Evolutionary conservation across 495 filamentous ascomycete species (phyloP).

Genomic region (Hypoxylon crocopeplum): DNA sequence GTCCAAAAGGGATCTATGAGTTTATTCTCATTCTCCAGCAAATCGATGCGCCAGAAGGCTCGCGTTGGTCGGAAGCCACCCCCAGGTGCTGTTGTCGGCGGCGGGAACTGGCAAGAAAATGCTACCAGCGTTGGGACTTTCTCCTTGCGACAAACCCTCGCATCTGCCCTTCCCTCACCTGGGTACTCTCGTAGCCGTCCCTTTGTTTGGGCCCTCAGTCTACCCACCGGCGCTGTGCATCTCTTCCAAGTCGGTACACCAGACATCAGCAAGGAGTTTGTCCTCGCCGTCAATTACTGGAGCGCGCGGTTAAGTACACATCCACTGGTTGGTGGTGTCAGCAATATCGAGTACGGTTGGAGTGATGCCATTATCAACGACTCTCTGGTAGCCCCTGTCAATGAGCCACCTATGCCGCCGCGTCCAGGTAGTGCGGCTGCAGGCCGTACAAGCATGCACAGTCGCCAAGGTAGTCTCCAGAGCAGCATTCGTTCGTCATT

Average conservation of each 20-base stretch:
- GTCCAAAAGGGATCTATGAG: slow-evolving; percentile 96
- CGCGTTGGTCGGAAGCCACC: slow-evolving; percentile 53
- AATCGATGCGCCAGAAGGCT: slow-evolving; percentile 72
- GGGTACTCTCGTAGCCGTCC: slow-evolving; percentile 91
- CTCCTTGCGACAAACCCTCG: slow-evolving; percentile 89
- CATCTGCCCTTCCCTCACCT: slow-evolving; percentile 84
- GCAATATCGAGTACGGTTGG: slow-evolving; percentile 98
- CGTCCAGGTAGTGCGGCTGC: slow-evolving; percentile 53
- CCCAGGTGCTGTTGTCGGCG: slow-evolving; percentile 69
- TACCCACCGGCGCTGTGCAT: slow-evolving; percentile 93
- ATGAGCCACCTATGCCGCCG: slow-evolving; percentile 42
- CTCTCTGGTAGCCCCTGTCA: slow-evolving; percentile 64
- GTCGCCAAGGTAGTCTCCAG: slow-evolving; percentile 43
- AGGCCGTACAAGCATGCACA: slow-evolving; percentile 51
- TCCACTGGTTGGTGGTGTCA: slow-evolving; percentile 87
- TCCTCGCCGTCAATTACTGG: slow-evolving; percentile 97
- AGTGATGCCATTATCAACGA: slow-evolving; percentile 85
- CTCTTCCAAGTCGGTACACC: slow-evolving; percentile 96
- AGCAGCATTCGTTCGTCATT: slow-evolving; percentile 52
- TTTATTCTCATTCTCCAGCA: slow-evolving; percentile 88
- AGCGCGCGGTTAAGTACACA: slow-evolving; percentile 91
- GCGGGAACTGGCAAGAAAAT: slow-evolving; percentile 96
- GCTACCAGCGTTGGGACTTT: slow-evolving; percentile 88
- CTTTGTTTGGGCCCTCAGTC: slow-evolving; percentile 93
- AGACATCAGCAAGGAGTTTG: slow-evolving; percentile 94